These are phyloP conservation scores for Ogataea minuta DNA, from an alignment of 805 yeast genomes.

Conservation along the genomic window DNA sequence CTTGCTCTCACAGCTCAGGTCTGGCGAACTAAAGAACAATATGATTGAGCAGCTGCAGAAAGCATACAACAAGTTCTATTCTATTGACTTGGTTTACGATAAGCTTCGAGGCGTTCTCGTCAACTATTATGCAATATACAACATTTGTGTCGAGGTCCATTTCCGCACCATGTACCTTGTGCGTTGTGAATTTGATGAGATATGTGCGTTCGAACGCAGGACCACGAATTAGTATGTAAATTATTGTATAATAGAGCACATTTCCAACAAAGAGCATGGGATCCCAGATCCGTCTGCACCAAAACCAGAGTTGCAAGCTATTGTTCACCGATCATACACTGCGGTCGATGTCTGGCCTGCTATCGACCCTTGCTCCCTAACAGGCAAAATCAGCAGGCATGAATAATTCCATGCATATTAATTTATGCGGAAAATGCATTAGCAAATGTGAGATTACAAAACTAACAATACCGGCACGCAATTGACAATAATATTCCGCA, in stretches of 20 bases:
- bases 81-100: conserved; percentile 8
- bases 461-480: neutral
- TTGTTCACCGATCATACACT: too few species aligned
- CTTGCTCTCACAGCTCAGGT: conserved; percentile 1
- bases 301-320: too few species aligned
- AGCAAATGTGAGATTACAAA: neutral
- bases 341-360: too few species aligned
- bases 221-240: neutral
- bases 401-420: too few species aligned
- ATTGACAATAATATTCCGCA: conserved; percentile 1
- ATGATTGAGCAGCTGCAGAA: conserved; percentile 6
- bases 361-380: neutral
- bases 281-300: neutral
- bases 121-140: conserved; percentile 18
- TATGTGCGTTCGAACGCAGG: conserved; percentile 11
- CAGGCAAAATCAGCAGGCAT: neutral
- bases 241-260: too few species aligned
- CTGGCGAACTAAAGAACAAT: conserved; percentile 3
- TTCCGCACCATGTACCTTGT: conserved; percentile 8
- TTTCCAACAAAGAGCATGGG: too few species aligned
- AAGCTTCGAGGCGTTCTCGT: conserved; percentile 11
- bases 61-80: conserved; percentile 17
- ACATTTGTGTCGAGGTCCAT: conserved; percentile 19
- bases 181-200: conserved; percentile 14
- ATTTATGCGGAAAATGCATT: neutral